Evolutionary conservation across 352 stramenopile species (phyloP).

Genomic region (Paralagenidium karlingii): DNA sequence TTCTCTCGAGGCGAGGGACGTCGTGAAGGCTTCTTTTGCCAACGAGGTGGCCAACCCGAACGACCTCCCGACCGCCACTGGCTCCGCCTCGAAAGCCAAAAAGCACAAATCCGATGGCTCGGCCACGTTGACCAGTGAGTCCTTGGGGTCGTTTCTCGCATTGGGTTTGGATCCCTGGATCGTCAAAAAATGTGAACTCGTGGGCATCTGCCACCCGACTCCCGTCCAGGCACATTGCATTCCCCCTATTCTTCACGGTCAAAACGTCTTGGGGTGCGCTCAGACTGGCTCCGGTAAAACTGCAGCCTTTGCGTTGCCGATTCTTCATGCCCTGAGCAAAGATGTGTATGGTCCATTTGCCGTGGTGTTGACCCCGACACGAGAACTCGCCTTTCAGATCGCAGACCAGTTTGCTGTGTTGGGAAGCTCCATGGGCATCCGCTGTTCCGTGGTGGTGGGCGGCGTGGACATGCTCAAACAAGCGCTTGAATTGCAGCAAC

Average conservation of each 20-base stretch:
- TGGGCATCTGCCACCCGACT: slow-evolving; percentile 81
- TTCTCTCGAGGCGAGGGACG: slow-evolving; percentile 3
- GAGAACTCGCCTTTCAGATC: slow-evolving; percentile 98
- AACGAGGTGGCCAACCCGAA: slow-evolving; percentile 24
- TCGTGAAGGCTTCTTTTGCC: background rate
- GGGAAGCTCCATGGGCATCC: slow-evolving; percentile 83
- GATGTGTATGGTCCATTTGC: slow-evolving; percentile 93
- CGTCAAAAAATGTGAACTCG: slow-evolving; percentile 66
- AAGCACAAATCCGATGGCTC: slow-evolving; percentile 5
- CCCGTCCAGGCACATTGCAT: slow-evolving; percentile 87
- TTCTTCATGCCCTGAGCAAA: slow-evolving; percentile 91
- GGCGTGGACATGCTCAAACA: slow-evolving; percentile 93
- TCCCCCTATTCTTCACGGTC: slow-evolving; percentile 76
- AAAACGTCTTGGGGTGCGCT: slow-evolving; percentile 88
- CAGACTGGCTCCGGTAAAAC: slow-evolving; percentile 97
- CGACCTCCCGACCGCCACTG: background rate
- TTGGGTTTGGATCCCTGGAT: slow-evolving; percentile 81
- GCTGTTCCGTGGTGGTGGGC: slow-evolving; percentile 90
- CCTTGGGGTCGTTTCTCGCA: slow-evolving; percentile 72
- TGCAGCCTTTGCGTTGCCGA: slow-evolving; percentile 95
- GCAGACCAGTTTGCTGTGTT: slow-evolving; percentile 95
- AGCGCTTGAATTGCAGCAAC: slow-evolving; percentile 71
- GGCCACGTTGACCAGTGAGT: slow-evolving; percentile 12
- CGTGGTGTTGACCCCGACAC: slow-evolving; percentile 93
- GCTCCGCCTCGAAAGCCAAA: background rate